phyloP scores from a whole-genome alignment of 176 grass and related monocot species.

The Tillandsia leiboldiana region DNA sequence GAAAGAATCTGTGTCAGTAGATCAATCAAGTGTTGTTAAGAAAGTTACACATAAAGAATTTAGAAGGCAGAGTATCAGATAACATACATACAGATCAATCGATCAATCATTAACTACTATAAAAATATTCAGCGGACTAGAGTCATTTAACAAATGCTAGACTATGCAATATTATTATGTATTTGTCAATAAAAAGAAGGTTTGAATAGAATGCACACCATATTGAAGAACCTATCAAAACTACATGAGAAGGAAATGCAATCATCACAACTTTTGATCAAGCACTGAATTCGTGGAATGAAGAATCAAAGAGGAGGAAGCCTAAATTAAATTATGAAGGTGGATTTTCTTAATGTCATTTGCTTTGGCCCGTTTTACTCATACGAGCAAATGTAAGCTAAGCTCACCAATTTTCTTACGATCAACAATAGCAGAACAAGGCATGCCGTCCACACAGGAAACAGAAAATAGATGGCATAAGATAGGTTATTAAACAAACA shows the following conservation, averaged over 20 bases:
- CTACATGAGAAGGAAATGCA: not conserved
- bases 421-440: not conserved
- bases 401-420: not conserved
- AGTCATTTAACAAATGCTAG: not conserved
- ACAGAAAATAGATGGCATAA: too few relatives aligned
- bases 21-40: too few relatives aligned
- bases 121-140: not conserved
- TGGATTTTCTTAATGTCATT: not conserved
- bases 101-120: not conserved
- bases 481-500: too few relatives aligned
- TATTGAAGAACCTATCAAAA: not conserved
- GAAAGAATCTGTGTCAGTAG: not conserved
- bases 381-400: not conserved
- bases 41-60: too few relatives aligned
- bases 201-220: not conserved
- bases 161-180: not conserved
- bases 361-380: not conserved
- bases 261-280: not conserved
- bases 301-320: not conserved
- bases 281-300: not conserved
- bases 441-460: too few relatives aligned
- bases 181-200: not conserved
- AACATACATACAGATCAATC: not conserved
- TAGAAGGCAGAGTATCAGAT: not conserved
- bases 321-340: not conserved